Evolutionary conservation across 805 yeast genomes (phyloP).

Genomic region (Maudiozyma barnettii): DNA sequence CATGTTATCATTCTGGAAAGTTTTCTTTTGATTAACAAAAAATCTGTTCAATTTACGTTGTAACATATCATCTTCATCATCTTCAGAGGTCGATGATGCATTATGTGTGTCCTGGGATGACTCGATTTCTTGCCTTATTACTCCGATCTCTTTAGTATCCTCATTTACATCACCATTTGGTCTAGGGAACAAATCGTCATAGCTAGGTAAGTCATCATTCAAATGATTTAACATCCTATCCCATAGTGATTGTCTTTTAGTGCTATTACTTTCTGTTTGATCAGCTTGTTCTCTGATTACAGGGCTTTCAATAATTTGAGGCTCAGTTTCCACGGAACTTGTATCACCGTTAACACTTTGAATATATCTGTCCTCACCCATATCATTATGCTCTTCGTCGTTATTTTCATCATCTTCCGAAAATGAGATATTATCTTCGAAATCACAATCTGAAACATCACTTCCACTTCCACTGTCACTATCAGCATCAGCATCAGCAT

Average conservation of each 20-base stretch:
- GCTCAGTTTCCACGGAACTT: not conserved
- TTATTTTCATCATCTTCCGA: constrained; percentile 15
- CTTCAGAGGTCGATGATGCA: constrained; percentile 17
- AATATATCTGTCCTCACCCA: too few species aligned
- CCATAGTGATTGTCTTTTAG: constrained; percentile 25
- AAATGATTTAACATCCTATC: constrained; percentile 31
- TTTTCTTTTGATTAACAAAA: constrained; percentile 37
- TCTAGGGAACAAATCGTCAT: constrained; percentile 64
- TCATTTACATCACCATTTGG: not conserved
- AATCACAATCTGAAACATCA: constrained; percentile 18
- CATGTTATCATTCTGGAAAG: constrained; percentile 65
- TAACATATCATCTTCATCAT: constrained; percentile 26
- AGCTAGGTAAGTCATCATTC: constrained; percentile 51
- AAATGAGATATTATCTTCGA: constrained; percentile 19
- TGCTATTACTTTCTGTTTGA: not conserved
- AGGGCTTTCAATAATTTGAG: not conserved
- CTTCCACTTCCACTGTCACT: not conserved
- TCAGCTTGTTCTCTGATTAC: not conserved
- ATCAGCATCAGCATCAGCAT: constrained; percentile 19
- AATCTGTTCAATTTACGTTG: constrained; percentile 32
- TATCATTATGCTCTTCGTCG: not conserved
- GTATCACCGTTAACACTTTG: too few species aligned
- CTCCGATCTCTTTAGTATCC: not conserved
- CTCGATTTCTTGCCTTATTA: not conserved
- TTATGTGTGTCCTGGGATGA: not conserved